Base-by-base conservation (phyloP, 2,329 filamentous ascomycete species). In the Stemphylium lycopersici region DNA sequence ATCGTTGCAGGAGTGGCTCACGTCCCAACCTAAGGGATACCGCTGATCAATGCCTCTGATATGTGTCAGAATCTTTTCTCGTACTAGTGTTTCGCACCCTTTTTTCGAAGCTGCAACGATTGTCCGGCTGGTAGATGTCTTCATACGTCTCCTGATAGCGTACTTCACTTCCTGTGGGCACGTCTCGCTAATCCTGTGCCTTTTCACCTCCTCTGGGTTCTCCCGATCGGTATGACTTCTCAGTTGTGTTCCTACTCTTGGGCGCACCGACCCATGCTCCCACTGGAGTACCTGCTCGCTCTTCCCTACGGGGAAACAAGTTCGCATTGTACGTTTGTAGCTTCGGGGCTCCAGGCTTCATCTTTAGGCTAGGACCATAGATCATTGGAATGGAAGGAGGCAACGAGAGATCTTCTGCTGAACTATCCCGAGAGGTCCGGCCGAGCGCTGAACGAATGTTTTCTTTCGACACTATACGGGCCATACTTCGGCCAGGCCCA, bases 401-500 rank as follows among this genome's bases (percentile, higher is more conserved):
- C 13, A 48, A 38, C 5, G 20, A 20, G 10, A 65, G 13, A 5
- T 62, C 55, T n/a, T 71, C 67, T 3, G 39, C 47, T 3, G 64
- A 68, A 24, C 55, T 58, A 3, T 67, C 61, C 3, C 49, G 53
- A 5, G 68, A 67, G 20, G 62, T 15, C 33, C 46, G 39, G 20
- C 50, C 56, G 10, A 74, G 53, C 6, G 60, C 65, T 18, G 63
- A 58, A 12, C 71, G 70, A 22, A 74, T 73, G 33, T 72, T 74
- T 20, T 73, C 69, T 36, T 62, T 70, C 5, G 71, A 73, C 2
- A 74, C 59, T 37, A 72, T 71, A 15, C 67, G 70, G 6, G 46
- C 20, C 44, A 67, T 33, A 47, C 51, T 48, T 20, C 56, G 57
- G 26, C 40, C 40, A 20, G 49, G 38, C 7, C 36, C 39, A 31